Evolutionary conservation across 179 eudicot species (phyloP), one percentile per base, ranked within the genome.

Genomic region (Spergularia azorica): DNA sequence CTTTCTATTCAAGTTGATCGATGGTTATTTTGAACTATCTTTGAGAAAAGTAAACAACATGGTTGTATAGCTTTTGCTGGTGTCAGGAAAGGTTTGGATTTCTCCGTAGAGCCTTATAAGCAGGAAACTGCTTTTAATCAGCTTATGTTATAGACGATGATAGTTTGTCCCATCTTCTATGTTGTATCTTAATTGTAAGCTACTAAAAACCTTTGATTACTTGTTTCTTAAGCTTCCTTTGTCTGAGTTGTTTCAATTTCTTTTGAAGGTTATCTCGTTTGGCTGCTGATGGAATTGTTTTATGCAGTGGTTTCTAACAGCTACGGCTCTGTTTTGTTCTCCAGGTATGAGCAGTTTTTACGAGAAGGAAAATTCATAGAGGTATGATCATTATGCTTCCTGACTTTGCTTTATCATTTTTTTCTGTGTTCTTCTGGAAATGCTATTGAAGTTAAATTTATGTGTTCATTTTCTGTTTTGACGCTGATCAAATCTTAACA

Each of bases 291-390:
- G 14, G 43, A 18, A 20, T 32, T 48, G 4, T 21, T 67, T 76
- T 17, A 69, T 50, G 36, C 12, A 38, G 54, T 41, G n/a, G 20
- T 56, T 68, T 73, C 16, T 15, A 39, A 78, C 26, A 50, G 54
- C 59, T 9, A 32, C 21, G 55, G 58, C 57, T 0, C 71, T 6
- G 17, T 21, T 71, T 67, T 68, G 36, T 63, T 76, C 26, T 79
- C 77, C 89, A 95, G 97, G 86, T 91, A 84, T 70, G 98, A 89
- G 78, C 93, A 89, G 81, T 88, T 95, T 83, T 75, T 93, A 63
- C 91, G 86, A 73, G 93, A 91, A 75, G 97, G 95, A 74, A 91
- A 90, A 82, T 88, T 95, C 73, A 81, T 93, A 88, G 96, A 92
- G 97, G 98, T 95, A 85, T 61, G 61, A 15, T 69, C 64, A 20